Percentiles rank a stretch among this genome's conserved stretches.
Evolutionary conservation across 208 protist genomes (phyloP).

Genomic region (Trichomonas tenax): DNA sequence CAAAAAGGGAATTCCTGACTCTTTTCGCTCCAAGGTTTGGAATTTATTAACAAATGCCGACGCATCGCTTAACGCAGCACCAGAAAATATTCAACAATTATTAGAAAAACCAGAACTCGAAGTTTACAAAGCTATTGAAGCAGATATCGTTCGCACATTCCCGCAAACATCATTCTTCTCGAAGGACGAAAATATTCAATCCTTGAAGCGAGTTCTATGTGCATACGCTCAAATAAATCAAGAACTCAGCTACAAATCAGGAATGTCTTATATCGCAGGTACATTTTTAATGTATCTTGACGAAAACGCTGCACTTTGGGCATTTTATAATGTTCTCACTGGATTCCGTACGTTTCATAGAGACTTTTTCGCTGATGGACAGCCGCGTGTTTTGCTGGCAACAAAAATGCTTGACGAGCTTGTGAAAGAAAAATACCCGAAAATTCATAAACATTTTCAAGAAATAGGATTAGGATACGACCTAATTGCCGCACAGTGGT

Average conservation of each 20-base stretch:
- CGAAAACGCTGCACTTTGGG: not conserved
- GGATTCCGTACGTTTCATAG: not conserved
- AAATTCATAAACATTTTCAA: not conserved
- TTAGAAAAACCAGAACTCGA: not conserved
- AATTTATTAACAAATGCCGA: not conserved
- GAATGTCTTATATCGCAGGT: not conserved
- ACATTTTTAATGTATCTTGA: not conserved
- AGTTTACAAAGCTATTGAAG: not conserved
- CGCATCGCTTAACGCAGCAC: not conserved
- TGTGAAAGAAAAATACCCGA: not conserved
- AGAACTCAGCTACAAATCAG: not conserved
- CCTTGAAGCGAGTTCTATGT: not conserved
- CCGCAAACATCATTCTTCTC: not conserved
- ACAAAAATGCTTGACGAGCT: not conserved
- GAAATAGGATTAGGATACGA: not conserved
- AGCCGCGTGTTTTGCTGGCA: not conserved
- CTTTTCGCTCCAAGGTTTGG: not conserved
- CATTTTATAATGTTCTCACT: not conserved
- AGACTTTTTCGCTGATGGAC: not conserved
- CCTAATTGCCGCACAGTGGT: not conserved
- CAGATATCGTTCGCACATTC: not conserved
- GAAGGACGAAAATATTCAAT: not conserved
- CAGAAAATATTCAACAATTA: not conserved
- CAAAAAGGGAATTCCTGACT: not conserved
- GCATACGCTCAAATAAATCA: not conserved